These are phyloP conservation scores for Trichosporon inkin DNA, from an alignment of 1,284 basidiomycete species.

Conservation along the genomic window DNA sequence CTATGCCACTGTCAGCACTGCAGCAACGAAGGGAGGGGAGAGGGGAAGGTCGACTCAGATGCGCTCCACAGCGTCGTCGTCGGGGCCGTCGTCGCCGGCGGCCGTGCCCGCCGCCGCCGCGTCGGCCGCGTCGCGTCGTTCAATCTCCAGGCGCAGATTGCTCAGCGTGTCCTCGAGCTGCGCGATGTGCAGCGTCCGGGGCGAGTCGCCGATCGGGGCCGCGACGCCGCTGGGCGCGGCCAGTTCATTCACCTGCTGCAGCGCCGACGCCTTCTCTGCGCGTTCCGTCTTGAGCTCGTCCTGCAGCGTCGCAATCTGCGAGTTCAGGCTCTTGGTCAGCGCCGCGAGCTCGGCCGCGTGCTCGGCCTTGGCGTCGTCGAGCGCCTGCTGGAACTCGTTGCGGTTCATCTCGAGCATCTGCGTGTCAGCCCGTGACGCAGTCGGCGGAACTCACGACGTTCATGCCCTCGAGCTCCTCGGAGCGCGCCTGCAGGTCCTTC, in stretches of 20 bases:
- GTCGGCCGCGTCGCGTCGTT: slow-evolving; percentile 7
- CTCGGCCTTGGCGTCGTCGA: slow-evolving; percentile 16
- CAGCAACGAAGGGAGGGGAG: too few relatives aligned
- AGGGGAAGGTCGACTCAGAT: background rate
- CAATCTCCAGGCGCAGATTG: slow-evolving; percentile 15
- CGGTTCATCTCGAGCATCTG: slow-evolving; percentile 47
- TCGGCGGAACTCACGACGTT: slow-evolving; percentile 28
- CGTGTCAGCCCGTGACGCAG: slow-evolving; percentile 4
- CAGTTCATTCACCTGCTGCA: slow-evolving; percentile 8
- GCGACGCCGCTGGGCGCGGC: background rate
- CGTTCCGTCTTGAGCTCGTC: slow-evolving; percentile 26
- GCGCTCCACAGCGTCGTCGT: background rate
- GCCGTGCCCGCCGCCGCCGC: background rate
- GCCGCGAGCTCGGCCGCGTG: slow-evolving; percentile 9
- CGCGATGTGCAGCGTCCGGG: slow-evolving; percentile 13
- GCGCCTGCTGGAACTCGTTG: slow-evolving; percentile 32
- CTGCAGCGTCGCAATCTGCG: slow-evolving; percentile 57
- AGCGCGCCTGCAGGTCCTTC: slow-evolving; percentile 36
- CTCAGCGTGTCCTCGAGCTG: slow-evolving; percentile 15
- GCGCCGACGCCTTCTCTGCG: slow-evolving; percentile 14
- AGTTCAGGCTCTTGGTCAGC: background rate
- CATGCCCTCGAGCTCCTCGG: slow-evolving; percentile 39
- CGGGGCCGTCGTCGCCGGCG: background rate
- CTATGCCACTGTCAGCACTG: too few relatives aligned
- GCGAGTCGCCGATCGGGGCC: slow-evolving; percentile 6